phyloP scores from a whole-genome alignment of 768 basidiomycete genomes.

The Gautieria morchelliformis region DNA sequence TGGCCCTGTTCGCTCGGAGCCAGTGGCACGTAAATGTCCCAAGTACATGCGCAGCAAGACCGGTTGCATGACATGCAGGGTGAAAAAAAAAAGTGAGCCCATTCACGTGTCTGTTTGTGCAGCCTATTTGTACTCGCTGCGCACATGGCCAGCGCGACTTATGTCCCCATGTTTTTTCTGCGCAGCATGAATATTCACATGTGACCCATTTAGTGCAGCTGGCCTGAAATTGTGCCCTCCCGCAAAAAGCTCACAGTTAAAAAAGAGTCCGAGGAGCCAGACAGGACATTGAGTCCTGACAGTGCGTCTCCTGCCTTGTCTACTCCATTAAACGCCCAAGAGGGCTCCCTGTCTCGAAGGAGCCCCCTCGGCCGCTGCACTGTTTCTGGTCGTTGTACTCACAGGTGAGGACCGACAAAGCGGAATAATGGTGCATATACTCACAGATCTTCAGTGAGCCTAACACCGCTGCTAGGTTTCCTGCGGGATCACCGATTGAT shows the following conservation, averaged over 20 bases:
- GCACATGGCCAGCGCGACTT: slow-evolving; percentile 80
- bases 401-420: background rate
- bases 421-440: background rate
- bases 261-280: slow-evolving; percentile 29
- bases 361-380: background rate
- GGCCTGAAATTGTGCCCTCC: slow-evolving; percentile 71
- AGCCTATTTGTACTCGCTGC: slow-evolving; percentile 82
- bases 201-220: slow-evolving; percentile 51
- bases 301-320: slow-evolving; percentile 61
- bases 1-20: slow-evolving; percentile 39
- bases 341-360: slow-evolving; percentile 7
- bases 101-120: slow-evolving; percentile 7
- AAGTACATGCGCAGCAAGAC: slow-evolving; percentile 95
- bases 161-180: slow-evolving; percentile 18
- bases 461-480: slow-evolving; percentile 3
- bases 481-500: slow-evolving; percentile 6
- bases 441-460: slow-evolving; percentile 3
- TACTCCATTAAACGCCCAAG: slow-evolving; percentile 2
- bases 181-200: background rate
- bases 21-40: slow-evolving; percentile 66
- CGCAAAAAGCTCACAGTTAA: slow-evolving; percentile 54
- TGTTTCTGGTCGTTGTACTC: background rate
- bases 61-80: slow-evolving; percentile 87
- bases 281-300: slow-evolving; percentile 30
- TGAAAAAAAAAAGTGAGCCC: slow-evolving; percentile 77